Base-by-base conservation (phyloP, 805 yeast species). In the Myxozyma sirexii region DNA sequence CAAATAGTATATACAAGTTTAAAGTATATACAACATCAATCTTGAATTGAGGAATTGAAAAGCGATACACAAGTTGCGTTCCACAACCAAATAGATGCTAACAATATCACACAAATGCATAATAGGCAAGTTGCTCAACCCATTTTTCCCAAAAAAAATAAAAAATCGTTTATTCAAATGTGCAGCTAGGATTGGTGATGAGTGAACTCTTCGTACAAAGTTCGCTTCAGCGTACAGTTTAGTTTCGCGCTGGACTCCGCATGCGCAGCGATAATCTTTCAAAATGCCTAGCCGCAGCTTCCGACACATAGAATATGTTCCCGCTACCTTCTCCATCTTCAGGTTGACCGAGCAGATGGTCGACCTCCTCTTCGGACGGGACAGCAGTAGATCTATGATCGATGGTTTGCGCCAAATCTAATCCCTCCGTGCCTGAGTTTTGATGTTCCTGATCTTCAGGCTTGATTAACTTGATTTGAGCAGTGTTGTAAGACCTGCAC, bases 401-500 rank as follows among this genome's bases (percentile, higher is more conserved):
- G 19, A 17, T 35, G 21, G 35, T 19, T n/a, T 26, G 46, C 6
- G 37, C 44, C 19, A 3, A 15, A 13, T 42, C 31, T 12, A 4
- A 12, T 13, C 49, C 46, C 12, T 47, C 48, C 56, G 27, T 23
- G 33, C 72, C 76, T 4, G 71, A 78, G 41, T 26, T 46, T 45
- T 73, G 78, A 56, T 80, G 33, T 29, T 29, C 19, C 10, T 13
- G 42, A 38, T 15, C 84, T 62, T 82, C 88, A 0, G 87, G 89
- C 73, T 90, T 90, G 57, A 88, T 77, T 56, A 90, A 71, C 69
- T 82, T 82, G 57, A 84, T 65, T 70, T 89, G 93, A 59, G 83
- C 84, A 1, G 97, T 92, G 72, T 92, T 92, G 73, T 91, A 92
- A 70, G 96, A 87, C 59, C 82, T 80, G 74, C 97, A 92, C 26